Evolutionary conservation across 805 yeast species (phyloP).

Genomic region (Barnettozyma sp.): DNA sequence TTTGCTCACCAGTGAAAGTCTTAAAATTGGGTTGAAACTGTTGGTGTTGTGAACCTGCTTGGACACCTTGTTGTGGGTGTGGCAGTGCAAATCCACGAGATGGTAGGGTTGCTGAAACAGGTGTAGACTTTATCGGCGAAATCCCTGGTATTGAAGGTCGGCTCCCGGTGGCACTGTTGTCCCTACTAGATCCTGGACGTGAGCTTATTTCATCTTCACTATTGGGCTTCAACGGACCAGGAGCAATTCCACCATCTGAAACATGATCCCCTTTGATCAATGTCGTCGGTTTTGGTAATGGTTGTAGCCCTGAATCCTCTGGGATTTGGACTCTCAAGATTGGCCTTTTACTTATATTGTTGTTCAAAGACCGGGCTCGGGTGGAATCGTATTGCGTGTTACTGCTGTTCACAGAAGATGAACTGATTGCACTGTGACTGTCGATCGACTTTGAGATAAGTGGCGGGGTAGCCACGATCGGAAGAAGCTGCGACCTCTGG

Average conservation of each 20-base stretch:
- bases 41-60: conserved; percentile 24
- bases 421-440: too few species aligned
- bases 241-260: conserved; percentile 15
- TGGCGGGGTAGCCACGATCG: conserved; percentile 8
- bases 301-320: conserved; percentile 2
- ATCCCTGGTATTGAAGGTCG: conserved; percentile 16
- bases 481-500: conserved; percentile 6
- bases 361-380: conserved; percentile 22
- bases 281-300: conserved; percentile 4
- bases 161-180: conserved; percentile 8
- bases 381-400: conserved; percentile 9
- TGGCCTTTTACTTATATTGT: conserved; percentile 22
- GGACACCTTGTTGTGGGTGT: conserved; percentile 23
- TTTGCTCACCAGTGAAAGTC: conserved; percentile 46
- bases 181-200: conserved; percentile 8
- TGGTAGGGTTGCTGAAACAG: conserved; percentile 21
- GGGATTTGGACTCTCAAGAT: conserved; percentile 25
- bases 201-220: conserved; percentile 11
- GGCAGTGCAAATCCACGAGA: conserved; percentile 28
- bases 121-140: conserved; percentile 12
- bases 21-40: conserved; percentile 14
- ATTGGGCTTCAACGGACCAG: conserved; percentile 9
- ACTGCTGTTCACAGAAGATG: too few species aligned
- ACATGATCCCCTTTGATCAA: neutral
- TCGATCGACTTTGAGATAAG: conserved; percentile 4